Evolutionary conservation across 306 rosid species (phyloP), one percentile per base, ranked within the genome.

Genomic region (Dryas octopetala): DNA sequence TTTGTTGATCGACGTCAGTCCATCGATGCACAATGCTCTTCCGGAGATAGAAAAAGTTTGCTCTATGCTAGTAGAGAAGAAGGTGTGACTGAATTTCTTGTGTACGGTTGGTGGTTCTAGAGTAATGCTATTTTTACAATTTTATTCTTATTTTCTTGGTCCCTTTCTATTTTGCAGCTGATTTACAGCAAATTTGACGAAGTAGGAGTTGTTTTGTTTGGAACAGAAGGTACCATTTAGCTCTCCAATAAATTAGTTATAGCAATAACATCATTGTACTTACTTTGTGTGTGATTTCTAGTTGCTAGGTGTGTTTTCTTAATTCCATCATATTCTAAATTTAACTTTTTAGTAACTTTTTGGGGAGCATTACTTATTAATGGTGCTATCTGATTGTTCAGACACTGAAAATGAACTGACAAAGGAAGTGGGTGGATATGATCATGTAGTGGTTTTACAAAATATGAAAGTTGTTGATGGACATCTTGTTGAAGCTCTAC

Each of bases 1-100:
- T 83, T 84, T 95, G 83, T 74, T 91, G 88, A 82, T 95, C 81
- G 97, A 95, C 85, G 96, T 91, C 72, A 94, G 98, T 2, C 97
- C 96, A 6, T 86, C 97, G 32, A 95, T 91, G 98, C 96, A 91
- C 83, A 26, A 52, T 17, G 80, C 81, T 87, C 85, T 95, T 84
- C 96, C 95, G 12, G 88, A 83, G 75, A 79, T 89, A 59, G 91
- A 95, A 86, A 94, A 80, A 67, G 89, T 86, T 52, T 88, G 91
- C 77, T 91, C 97, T 55, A 53, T 88, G 86, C 92, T 95, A 47
- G 77, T 83, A 1, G 84, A 81, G 81, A 94, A 91, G 85, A 94
- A 94, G 91, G 98, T 89, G 74, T 40, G 45, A 5, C 57, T 26
- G 12, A 9, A 58, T 61, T 13, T 60, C 4, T 26, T 13, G 19